A percentile compares a stretch with the other conserved stretches of the same genome.
phyloP scores from a whole-genome alignment of 805 yeast genomes.

The Kodamaea kakaduensis region DNA sequence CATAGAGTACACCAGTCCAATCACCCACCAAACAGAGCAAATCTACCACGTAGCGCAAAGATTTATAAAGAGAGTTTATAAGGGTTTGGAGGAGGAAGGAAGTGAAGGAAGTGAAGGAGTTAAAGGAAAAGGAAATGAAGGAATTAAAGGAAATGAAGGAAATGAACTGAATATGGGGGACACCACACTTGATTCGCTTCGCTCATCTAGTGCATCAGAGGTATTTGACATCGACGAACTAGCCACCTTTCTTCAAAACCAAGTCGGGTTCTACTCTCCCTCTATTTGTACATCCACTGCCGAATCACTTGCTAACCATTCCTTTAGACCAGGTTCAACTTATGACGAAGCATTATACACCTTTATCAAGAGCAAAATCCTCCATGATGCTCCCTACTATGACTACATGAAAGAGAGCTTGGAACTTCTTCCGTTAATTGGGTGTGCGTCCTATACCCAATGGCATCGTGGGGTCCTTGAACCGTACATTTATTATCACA shows the following conservation, averaged over 20 bases:
- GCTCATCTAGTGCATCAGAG: no score
- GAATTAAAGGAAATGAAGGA: no score
- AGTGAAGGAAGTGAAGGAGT: no score
- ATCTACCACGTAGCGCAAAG: conserved; percentile 6
- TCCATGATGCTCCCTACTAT: conserved; percentile 13
- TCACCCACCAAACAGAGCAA: conserved; percentile 6
- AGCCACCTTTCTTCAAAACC: no score
- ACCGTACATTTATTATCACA: conserved; percentile 17
- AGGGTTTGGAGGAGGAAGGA: neutral
- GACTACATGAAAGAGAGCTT: conserved; percentile 7
- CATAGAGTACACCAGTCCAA: conserved; percentile 8
- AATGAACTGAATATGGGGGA: no score
- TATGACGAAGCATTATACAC: conserved; percentile 4
- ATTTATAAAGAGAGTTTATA: conserved; percentile 1
- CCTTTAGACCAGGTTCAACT: conserved; percentile 1
- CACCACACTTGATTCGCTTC: no score
- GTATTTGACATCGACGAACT: no score
- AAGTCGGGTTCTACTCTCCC: no score
- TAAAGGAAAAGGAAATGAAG: no score
- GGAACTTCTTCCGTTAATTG: conserved; percentile 6
- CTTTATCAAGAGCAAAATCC: conserved; percentile 15
- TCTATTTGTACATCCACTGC: no score
- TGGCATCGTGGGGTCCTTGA: conserved; percentile 17
- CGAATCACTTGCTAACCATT: neutral
- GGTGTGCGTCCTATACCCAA: conserved; percentile 10